Base-by-base conservation (phyloP, 352 stramenopile species). In the Phytophthora pluvialis region DNA sequence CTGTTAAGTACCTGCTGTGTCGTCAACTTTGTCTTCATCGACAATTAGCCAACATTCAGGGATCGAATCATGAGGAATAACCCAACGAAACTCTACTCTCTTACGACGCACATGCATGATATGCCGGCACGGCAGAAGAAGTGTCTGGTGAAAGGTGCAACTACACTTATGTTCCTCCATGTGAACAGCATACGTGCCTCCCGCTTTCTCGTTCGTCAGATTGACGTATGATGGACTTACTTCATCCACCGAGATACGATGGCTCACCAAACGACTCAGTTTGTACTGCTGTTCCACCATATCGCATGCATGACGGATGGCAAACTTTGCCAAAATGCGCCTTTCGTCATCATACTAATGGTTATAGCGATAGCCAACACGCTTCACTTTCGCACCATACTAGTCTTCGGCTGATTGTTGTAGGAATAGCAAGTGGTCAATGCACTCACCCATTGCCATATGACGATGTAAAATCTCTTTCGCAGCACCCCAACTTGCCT, bases 361-460 rank as follows among this genome's bases (percentile, higher is more conserved):
- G 9, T 59, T 53, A 13, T 47, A 45, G 2, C 47, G 47, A 44
- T 21, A 51, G 1, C n/a, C 56, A 4, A 64, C 56, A 11, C 56
- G 35, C 21, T 56, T 57, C 12, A 25, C 13, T 13, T 64, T 57
- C 1, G 7, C 2, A 7, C 3, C 0, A 25, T 57, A 64, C 8
- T 44, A 2, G 16, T 66, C 39, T 35, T 59, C 28, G 6, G 39
- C 29, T 1, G 38, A 33, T 9, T 65, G 58, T 13, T 59, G 58
- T 5, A 60, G 28, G 4, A 59, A 66, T 4, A 60, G 48, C 0
- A 66, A 12, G 5, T 53, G 31, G 3, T 66, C 48, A 35, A 54
- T 48, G n/a, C 59, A 60, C 9, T 67, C 59, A 21, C 60, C 33
- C 49, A 60, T 55, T 18, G 42, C 6, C 35, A 62, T 42, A 12